Conservation (phyloP, 306 rosid genomes). For the Lathyrus tuberosus region DNA sequence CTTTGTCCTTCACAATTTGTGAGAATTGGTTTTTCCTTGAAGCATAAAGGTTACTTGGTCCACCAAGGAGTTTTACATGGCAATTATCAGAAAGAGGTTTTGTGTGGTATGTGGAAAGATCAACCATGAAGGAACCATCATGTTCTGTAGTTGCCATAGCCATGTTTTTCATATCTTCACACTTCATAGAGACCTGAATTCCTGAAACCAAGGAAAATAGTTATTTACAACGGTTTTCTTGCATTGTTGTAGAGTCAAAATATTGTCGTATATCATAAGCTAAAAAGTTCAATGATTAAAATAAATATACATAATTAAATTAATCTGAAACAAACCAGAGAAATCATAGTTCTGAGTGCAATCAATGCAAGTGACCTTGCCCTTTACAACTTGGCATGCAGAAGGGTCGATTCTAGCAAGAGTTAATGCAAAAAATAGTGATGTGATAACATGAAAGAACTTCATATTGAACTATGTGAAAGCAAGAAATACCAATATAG, state of each 20-base stretch:
- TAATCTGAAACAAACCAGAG: conserved; percentile 66
- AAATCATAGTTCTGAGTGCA: conserved; percentile 54
- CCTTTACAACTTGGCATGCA: conserved; percentile 52
- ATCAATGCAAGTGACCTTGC: conserved; percentile 73
- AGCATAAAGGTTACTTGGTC: conserved; percentile 62
- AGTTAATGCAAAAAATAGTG: conserved; percentile 52
- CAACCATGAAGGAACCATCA: conserved; percentile 63
- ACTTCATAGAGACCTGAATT: conserved; percentile 62
- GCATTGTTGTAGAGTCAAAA: no score
- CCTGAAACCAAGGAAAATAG: conserved; percentile 47
- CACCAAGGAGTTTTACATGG: conserved; percentile 63
- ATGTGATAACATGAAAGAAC: conserved; percentile 40
- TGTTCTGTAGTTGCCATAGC: conserved; percentile 51
- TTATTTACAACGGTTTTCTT: no score
- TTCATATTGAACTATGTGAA: conserved; percentile 51
- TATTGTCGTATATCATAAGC: no score
- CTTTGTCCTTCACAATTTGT: conserved; percentile 45
- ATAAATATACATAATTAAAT: background rate
- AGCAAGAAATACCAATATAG: conserved; percentile 8
- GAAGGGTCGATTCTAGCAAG: conserved; percentile 51
- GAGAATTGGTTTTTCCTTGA: conserved; percentile 47
- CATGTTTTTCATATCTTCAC: conserved; percentile 53
- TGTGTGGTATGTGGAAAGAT: conserved; percentile 46
- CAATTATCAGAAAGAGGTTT: conserved; percentile 45
- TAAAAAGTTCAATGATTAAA: no score